A percentile compares a stretch with the other conserved stretches of the same genome.
Conservation (phyloP, 352 stramenopile genomes). For the Phytophthora kernoviae region DNA sequence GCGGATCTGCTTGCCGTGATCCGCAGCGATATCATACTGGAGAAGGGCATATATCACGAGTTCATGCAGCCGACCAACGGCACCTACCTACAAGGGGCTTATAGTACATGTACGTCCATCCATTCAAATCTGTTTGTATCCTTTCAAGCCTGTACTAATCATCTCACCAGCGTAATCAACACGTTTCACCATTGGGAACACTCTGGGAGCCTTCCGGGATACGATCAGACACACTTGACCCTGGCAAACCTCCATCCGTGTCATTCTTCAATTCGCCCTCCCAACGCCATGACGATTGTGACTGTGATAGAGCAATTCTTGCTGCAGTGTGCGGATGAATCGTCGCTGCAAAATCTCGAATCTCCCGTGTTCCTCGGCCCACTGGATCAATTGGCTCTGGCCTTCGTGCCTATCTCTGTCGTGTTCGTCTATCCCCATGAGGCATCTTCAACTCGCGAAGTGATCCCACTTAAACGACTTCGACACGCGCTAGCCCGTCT, state of each 20-base stretch:
- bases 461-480: constrained; percentile 13
- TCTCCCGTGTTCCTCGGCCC: constrained; percentile 20
- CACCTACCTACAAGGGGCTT: too few species aligned
- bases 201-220: too few species aligned
- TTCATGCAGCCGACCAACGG: too few species aligned
- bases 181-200: too few species aligned
- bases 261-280: constrained; percentile 3
- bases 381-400: constrained; percentile 21
- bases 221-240: too few species aligned
- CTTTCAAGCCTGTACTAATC: too few species aligned
- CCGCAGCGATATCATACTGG: constrained; percentile 74
- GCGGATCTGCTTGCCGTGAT: constrained; percentile 91
- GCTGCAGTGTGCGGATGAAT: constrained; percentile 8
- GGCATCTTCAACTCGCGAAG: neutral
- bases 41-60: too few species aligned
- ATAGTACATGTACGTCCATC: too few species aligned
- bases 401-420: constrained; percentile 21
- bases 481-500: constrained; percentile 2
- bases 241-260: neutral
- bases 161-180: too few species aligned
- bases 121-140: too few species aligned
- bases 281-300: constrained; percentile 4
- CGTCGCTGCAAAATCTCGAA: neutral
- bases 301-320: neutral
- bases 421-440: constrained; percentile 21